Base-by-base conservation (phyloP, 495 filamentous ascomycete species). In the Neurospora intermedia region DNA sequence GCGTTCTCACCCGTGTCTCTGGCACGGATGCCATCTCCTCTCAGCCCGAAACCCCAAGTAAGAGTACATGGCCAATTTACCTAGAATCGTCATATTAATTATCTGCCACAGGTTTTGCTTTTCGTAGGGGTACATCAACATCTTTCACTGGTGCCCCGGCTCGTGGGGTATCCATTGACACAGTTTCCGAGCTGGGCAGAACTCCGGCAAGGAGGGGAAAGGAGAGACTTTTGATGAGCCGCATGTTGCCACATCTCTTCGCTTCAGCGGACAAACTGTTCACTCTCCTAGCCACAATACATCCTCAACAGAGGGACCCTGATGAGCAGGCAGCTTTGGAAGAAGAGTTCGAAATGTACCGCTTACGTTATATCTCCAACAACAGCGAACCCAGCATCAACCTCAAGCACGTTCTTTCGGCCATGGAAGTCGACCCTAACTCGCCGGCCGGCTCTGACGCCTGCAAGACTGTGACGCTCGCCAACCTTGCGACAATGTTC, bases 401-500 rank as follows among this genome's bases (percentile, higher is more conserved):
- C 31, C 71, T 71, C 9, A 23, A n/a, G 9, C 75, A 46, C 23
- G 75, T 80, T 48, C 40, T 75, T n/a, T 39, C 27, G 18, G 41
- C 31, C 3, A 59, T 78, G 69, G 72, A 69, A 4, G 15, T 73
- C 7, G 73, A 75, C 16, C 23, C 66, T 20, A 27, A 66, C 31
- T 73, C 77, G 0, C 27, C 41, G 15, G 5, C 6, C 4, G 62
- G 62, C 42, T 6, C 46, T 18, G 69, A 40, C 6, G 69, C 54
- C 3, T 62, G 62, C 69, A 70, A 69, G 41, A 75, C 71, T 40
- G 41, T 76, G 5, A 71, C 69, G 8, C 72, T 74, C 5, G 73
- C 74, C 48, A 81, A 81, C 62, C 71, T 81, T 42, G 62, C 59
- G 20, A 66, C 42, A n/a, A 70, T 81, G 3, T 73, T 81, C 20